phyloP scores from a whole-genome alignment of 1,284 basidiomycete genomes.

The Ustilago curta region DNA sequence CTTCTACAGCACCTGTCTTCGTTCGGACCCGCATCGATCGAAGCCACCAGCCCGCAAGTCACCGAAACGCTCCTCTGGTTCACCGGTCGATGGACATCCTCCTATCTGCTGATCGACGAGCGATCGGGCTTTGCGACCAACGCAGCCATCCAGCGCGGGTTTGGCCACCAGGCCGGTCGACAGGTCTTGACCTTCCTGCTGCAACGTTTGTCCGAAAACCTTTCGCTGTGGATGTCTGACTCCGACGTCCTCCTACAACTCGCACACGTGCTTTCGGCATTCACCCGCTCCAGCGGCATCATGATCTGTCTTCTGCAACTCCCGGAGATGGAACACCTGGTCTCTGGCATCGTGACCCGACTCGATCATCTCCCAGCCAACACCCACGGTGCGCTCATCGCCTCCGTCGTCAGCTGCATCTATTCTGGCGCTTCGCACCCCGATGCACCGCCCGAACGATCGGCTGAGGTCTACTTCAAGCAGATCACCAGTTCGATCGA shows the following conservation, averaged over 20 bases:
- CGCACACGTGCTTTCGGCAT: slow-evolving; percentile 54
- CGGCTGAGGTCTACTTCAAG: slow-evolving; percentile 51
- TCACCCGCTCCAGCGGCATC: slow-evolving; percentile 55
- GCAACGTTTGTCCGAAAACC: slow-evolving; percentile 50
- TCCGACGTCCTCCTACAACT: slow-evolving; percentile 60
- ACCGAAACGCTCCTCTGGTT: slow-evolving; percentile 62
- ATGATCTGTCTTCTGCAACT: slow-evolving; percentile 57
- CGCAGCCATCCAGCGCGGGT: slow-evolving; percentile 35
- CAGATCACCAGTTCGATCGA: slow-evolving; percentile 58
- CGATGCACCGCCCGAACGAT: slow-evolving; percentile 25
- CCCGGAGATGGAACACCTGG: slow-evolving; percentile 53
- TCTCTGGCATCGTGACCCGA: slow-evolving; percentile 42
- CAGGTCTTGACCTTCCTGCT: slow-evolving; percentile 58
- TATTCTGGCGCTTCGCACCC: slow-evolving; percentile 48
- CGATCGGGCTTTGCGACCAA: slow-evolving; percentile 38
- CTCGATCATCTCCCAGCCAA: slow-evolving; percentile 57
- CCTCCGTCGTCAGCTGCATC: slow-evolving; percentile 60
- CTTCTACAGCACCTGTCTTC: slow-evolving; percentile 49
- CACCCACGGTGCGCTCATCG: slow-evolving; percentile 58
- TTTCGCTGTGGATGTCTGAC: slow-evolving; percentile 62
- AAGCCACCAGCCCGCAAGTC: slow-evolving; percentile 61
- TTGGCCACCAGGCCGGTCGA: slow-evolving; percentile 52
- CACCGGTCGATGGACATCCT: slow-evolving; percentile 61
- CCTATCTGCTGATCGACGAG: slow-evolving; percentile 53
- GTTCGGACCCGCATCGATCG: slow-evolving; percentile 32